Conservation (phyloP, 257 asterid species). For the Pogostemon cablin region DNA sequence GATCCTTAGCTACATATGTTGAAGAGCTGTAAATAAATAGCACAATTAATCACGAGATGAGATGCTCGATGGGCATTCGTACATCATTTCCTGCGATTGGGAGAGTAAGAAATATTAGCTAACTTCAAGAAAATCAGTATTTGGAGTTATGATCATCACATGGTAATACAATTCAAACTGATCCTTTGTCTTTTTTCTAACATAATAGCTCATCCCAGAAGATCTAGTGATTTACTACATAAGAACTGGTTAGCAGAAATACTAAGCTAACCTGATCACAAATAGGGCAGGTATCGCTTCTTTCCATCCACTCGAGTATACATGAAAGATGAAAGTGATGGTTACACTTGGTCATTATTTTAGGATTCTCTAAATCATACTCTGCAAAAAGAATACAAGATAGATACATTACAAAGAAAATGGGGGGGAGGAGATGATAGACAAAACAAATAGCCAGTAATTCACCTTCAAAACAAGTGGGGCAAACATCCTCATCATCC, state of each 20-base stretch:
- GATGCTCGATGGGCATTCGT: conserved; percentile 47
- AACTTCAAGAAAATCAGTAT: neutral
- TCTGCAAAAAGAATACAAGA: conserved; percentile 42
- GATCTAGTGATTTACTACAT: too few relatives aligned
- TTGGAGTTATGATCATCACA: neutral
- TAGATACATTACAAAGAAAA: conserved; percentile 17
- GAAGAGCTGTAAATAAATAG: conserved; percentile 15
- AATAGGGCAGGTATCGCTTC: conserved; percentile 77
- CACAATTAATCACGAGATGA: conserved; percentile 8
- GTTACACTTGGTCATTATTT: conserved; percentile 62
- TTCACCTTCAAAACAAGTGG: conserved; percentile 87
- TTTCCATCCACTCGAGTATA: conserved; percentile 86
- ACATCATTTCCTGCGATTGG: conserved; percentile 65
- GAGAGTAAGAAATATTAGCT: conserved; percentile 16
- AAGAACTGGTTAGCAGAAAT: too few relatives aligned
- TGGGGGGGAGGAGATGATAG: neutral
- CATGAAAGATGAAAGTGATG: conserved; percentile 92
- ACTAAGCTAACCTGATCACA: conserved; percentile 62
- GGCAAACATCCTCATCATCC: conserved; percentile 74
- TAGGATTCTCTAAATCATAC: conserved; percentile 68
- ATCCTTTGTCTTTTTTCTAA: neutral
- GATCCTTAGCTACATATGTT: conserved; percentile 20
- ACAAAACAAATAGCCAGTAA: neutral
- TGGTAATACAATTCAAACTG: neutral
- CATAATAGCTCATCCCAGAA: too few relatives aligned